phyloP scores from a whole-genome alignment of 768 basidiomycete genomes.

The Boletales sp. region DNA sequence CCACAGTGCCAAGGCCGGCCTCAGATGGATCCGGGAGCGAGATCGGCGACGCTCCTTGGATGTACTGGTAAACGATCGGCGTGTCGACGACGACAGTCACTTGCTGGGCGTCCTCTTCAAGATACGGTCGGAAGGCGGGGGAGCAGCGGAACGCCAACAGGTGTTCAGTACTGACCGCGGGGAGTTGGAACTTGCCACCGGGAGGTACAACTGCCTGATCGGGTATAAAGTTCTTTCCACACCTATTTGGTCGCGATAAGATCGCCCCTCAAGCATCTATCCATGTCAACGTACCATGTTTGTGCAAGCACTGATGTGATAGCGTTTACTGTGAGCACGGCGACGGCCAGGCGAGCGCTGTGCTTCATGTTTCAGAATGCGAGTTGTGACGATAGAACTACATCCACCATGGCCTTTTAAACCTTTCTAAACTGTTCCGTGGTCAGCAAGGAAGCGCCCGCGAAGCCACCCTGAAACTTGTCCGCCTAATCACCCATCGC shows the following conservation, averaged over 20 bases:
- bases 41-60: constrained; percentile 35
- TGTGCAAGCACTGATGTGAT: constrained; percentile 15
- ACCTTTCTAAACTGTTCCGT: too few relatives aligned
- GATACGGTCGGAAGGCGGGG: constrained; percentile 46
- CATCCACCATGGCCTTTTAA: too few relatives aligned
- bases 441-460: too few relatives aligned
- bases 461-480: too few relatives aligned
- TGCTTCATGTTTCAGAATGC: constrained; percentile 23
- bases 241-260: constrained; percentile 32
- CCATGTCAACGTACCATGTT: constrained; percentile 21
- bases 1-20: constrained; percentile 7
- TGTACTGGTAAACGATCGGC: constrained; percentile 32
- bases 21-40: constrained; percentile 4
- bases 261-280: neutral
- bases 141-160: constrained; percentile 46
- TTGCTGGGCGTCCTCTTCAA: constrained; percentile 35
- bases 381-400: too few relatives aligned
- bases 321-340: constrained; percentile 8
- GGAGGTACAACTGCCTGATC: constrained; percentile 41
- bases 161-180: constrained; percentile 31
- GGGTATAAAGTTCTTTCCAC: constrained; percentile 47
- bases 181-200: constrained; percentile 42
- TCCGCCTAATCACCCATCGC: too few relatives aligned
- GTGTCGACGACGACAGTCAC: constrained; percentile 38
- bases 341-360: neutral